Evolutionary conservation across 2,329 filamentous ascomycete species (phyloP).

Genomic region (Lizonia empirigonia): DNA sequence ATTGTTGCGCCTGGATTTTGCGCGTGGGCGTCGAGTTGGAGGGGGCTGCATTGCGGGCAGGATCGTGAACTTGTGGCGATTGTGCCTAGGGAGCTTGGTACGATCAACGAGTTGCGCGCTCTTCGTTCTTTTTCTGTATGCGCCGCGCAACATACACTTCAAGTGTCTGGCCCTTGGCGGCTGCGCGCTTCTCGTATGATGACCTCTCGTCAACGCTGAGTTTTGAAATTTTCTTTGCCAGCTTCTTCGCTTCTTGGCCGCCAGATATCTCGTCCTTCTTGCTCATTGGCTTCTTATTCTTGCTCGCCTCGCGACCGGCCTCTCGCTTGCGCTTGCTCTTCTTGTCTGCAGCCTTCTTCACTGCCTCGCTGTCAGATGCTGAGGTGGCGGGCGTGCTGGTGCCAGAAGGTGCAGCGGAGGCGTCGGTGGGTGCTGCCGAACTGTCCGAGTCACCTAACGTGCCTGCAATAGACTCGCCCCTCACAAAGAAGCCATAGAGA

Average conservation of each 20-base stretch:
- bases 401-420: conserved; percentile 23
- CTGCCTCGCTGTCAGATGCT: conserved; percentile 28
- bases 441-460: conserved; percentile 58
- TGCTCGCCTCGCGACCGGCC: conserved; percentile 4
- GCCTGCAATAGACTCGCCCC: conserved; percentile 76
- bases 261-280: conserved; percentile 6
- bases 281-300: conserved; percentile 24
- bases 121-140: conserved; percentile 41
- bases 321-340: conserved; percentile 41
- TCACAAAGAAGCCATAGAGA: conserved; percentile 84
- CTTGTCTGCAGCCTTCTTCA: conserved; percentile 13
- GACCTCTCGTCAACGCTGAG: conserved; percentile 36
- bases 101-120: conserved; percentile 12
- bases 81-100: neutral
- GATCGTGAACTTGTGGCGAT: neutral
- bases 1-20: too few relatives aligned
- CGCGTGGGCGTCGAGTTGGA: neutral
- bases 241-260: conserved; percentile 12
- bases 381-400: conserved; percentile 40
- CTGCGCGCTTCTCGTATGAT: conserved; percentile 43
- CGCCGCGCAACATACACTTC: conserved; percentile 45
- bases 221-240: conserved; percentile 36
- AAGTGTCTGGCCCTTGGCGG: conserved; percentile 46
- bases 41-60: neutral
- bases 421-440: conserved; percentile 23